A percentile compares a stretch with the other conserved stretches of the same genome.
phyloP scores from a whole-genome alignment of 2,329 filamentous ascomycete genomes.

The Fusarium agapanthi region DNA sequence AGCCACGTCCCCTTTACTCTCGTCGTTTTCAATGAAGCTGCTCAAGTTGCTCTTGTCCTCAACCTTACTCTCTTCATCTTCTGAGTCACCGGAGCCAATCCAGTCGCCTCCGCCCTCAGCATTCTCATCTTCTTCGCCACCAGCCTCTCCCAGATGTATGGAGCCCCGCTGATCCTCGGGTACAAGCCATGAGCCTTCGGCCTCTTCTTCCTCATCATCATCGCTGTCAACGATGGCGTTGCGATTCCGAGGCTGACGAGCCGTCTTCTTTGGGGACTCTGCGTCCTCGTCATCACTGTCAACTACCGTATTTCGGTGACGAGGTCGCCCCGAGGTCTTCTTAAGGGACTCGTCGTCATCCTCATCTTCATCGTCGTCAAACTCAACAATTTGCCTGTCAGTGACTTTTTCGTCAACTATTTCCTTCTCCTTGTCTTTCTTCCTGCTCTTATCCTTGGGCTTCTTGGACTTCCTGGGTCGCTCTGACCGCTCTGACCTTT shows the following conservation, averaged over 20 bases:
- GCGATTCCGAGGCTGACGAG: constrained; percentile 57
- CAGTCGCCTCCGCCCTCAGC: constrained; percentile 87
- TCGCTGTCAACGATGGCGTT: constrained; percentile 73
- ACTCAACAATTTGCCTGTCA: constrained; percentile 23
- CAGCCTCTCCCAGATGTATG: constrained; percentile 75
- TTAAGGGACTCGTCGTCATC: constrained; percentile 34
- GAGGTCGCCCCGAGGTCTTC: constrained; percentile 16
- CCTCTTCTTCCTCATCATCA: constrained; percentile 72
- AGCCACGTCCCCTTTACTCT: constrained; percentile 42
- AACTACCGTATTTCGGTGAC: constrained; percentile 23
- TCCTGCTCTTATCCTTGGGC: constrained; percentile 28
- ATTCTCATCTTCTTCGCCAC: constrained; percentile 87
- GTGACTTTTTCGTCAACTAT: constrained; percentile 25
- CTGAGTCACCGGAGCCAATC: constrained; percentile 75
- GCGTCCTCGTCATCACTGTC: constrained; percentile 34
- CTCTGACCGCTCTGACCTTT: constrained; percentile 54
- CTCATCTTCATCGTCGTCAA: constrained; percentile 36
- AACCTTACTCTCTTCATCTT: constrained; percentile 62
- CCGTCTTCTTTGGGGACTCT: constrained; percentile 23
- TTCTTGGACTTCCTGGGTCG: constrained; percentile 43
- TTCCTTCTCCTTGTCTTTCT: constrained; percentile 25
- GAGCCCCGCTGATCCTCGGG: constrained; percentile 70
- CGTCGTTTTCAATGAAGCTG: constrained; percentile 65
- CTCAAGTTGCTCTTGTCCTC: constrained; percentile 62
- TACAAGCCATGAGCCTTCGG: constrained; percentile 84